Percentiles rank a stretch among this genome's conserved stretches.
Evolutionary conservation across 2,329 filamentous ascomycete genomes (phyloP).

Genomic region (Herpotrichia juniperi): DNA sequence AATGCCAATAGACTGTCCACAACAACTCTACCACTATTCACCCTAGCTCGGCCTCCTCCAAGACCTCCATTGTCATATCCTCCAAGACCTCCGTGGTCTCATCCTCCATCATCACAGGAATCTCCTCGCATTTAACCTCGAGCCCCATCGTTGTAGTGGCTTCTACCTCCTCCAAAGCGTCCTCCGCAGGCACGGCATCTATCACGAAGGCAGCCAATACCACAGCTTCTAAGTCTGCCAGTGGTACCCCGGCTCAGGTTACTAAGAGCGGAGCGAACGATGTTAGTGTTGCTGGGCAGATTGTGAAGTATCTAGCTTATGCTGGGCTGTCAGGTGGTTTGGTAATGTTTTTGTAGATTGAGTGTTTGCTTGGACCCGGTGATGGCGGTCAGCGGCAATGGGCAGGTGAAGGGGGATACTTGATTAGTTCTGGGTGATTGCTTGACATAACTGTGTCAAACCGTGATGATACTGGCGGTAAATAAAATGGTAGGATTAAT

Average conservation of each 20-base stretch:
- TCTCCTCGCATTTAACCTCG: neutral
- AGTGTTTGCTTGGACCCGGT: too few relatives aligned
- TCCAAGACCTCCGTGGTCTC: neutral
- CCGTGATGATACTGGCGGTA: too few relatives aligned
- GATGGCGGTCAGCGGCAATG: too few relatives aligned
- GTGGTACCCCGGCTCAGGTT: neutral
- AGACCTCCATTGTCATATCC: neutral
- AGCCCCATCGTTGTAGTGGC: neutral
- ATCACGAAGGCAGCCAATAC: neutral
- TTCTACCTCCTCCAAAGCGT: neutral
- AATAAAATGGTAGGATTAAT: too few relatives aligned
- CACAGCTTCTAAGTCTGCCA: neutral
- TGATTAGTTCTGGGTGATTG: too few relatives aligned
- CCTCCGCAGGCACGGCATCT: neutral
- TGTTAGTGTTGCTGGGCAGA: neutral
- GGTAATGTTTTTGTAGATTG: slow-evolving; percentile 1
- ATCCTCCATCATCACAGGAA: neutral
- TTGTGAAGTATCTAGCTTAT: neutral
- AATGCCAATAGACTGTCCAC: neutral
- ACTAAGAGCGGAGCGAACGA: neutral
- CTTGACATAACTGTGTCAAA: too few relatives aligned
- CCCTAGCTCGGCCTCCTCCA: too few relatives aligned
- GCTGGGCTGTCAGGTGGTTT: neutral
- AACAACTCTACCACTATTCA: neutral
- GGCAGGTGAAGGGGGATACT: too few relatives aligned